Conservation (phyloP, 495 filamentous ascomycete species). For the Penicillium odoratum region DNA sequence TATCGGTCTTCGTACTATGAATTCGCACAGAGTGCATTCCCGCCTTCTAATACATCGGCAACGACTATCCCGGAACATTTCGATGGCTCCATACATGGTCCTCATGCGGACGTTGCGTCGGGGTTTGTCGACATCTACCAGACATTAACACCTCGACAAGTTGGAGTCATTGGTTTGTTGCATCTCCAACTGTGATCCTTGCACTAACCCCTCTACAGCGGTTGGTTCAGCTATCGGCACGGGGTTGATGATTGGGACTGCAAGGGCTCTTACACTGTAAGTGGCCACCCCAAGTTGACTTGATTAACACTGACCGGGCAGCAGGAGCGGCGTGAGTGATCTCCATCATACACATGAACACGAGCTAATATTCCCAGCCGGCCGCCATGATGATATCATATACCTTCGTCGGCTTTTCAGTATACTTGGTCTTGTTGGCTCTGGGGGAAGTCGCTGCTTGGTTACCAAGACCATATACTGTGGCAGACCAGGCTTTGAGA, state of each 20-base stretch:
- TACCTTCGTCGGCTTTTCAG: constrained; percentile 56
- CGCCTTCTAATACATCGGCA: neutral
- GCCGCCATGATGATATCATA: constrained; percentile 64
- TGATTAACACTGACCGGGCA: neutral
- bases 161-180: constrained; percentile 65
- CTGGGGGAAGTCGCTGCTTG: constrained; percentile 66
- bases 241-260: constrained; percentile 62
- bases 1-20: constrained; percentile 9
- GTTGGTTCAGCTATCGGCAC: constrained; percentile 85
- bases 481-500: constrained; percentile 60
- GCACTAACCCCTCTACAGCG: constrained; percentile 41
- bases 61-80: constrained; percentile 4
- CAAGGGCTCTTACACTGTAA: constrained; percentile 60
- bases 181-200: neutral
- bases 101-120: constrained; percentile 3
- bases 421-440: constrained; percentile 61
- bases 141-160: constrained; percentile 63
- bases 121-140: constrained; percentile 50
- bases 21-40: neutral
- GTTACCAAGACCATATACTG: constrained; percentile 55
- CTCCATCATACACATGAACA: neutral
- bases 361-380: constrained; percentile 37
- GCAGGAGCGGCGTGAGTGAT: constrained; percentile 37
- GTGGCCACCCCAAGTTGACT: constrained; percentile 16
- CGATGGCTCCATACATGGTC: neutral